Evolutionary conservation across 768 basidiomycete genomes (phyloP).

Genomic region (Chalciporus chontae): DNA sequence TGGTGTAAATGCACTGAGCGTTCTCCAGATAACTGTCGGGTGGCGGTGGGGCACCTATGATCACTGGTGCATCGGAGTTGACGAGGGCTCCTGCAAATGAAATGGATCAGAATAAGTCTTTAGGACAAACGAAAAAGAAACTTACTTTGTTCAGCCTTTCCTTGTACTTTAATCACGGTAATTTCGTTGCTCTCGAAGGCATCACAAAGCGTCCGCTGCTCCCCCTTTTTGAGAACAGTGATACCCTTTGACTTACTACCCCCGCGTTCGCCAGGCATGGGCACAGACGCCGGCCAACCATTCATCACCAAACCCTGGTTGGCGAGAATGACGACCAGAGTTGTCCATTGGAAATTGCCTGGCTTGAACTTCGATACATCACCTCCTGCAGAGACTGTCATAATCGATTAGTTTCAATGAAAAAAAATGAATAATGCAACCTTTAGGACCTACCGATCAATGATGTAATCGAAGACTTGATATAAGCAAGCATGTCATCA

Average conservation of each 20-base stretch:
- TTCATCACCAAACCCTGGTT: conserved; percentile 2
- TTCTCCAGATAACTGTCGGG: neutral
- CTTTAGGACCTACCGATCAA: neutral
- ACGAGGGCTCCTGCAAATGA: neutral
- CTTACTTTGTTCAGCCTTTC: neutral
- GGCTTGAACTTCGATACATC: neutral
- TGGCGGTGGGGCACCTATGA: neutral
- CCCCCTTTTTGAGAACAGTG: conserved; percentile 1
- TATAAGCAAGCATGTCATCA: neutral
- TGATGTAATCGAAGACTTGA: neutral
- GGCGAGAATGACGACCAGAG: neutral
- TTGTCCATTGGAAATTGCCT: neutral
- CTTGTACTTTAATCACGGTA: neutral
- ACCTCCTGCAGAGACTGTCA: neutral
- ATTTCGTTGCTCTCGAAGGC: conserved; percentile 2
- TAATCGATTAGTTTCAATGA: neutral
- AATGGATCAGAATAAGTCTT: no score
- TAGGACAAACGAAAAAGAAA: neutral
- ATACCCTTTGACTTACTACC: conserved; percentile 1
- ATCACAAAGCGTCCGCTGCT: neutral
- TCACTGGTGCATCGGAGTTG: neutral
- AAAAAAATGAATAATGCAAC: no score
- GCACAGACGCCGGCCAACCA: neutral
- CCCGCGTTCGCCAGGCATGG: conserved; percentile 1
- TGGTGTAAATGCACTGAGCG: neutral